Evolutionary conservation across 1,139 yeast species (phyloP).

Genomic region (Eremothecium cymbalariae): DNA sequence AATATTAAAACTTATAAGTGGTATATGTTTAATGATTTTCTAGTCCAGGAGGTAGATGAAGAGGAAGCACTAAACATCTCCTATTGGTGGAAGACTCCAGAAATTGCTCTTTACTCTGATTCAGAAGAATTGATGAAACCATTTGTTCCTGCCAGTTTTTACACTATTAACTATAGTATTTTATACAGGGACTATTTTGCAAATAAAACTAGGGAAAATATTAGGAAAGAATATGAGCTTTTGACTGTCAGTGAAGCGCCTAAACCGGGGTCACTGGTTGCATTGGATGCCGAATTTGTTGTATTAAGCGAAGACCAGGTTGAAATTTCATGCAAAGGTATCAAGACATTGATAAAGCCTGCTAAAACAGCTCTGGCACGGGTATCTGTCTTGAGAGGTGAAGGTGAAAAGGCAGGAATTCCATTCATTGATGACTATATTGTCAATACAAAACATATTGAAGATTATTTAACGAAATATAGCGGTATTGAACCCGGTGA

Average conservation of each 20-base stretch:
- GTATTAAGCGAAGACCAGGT: conserved; percentile 69
- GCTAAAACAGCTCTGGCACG: conserved; percentile 75
- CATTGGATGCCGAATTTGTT: conserved; percentile 97
- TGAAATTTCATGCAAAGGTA: conserved; percentile 68
- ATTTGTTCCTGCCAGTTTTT: conserved; percentile 36
- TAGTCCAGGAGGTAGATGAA: conserved; percentile 71
- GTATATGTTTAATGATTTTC: conserved; percentile 85
- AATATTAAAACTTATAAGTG: conserved; percentile 39
- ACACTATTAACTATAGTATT: conserved; percentile 49
- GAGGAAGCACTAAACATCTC: conserved; percentile 59
- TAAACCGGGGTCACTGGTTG: conserved; percentile 64
- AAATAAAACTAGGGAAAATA: conserved; percentile 53
- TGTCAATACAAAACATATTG: conserved; percentile 59
- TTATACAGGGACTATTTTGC: conserved; percentile 73
- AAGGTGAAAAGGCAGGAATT: conserved; percentile 55
- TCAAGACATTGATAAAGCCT: conserved; percentile 63
- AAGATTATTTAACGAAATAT: conserved; percentile 80
- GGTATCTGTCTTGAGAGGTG: conserved; percentile 78
- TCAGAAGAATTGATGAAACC: conserved; percentile 31
- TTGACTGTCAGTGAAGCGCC: conserved; percentile 67
- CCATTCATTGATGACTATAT: conserved; percentile 94
- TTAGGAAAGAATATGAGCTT: conserved; percentile 54
- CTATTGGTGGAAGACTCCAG: conserved; percentile 77
- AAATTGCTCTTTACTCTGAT: conserved; percentile 59
- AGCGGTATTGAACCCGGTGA: conserved; percentile 95